Conservation (phyloP, 306 rosid genomes). For the Alnus glutinosa region DNA sequence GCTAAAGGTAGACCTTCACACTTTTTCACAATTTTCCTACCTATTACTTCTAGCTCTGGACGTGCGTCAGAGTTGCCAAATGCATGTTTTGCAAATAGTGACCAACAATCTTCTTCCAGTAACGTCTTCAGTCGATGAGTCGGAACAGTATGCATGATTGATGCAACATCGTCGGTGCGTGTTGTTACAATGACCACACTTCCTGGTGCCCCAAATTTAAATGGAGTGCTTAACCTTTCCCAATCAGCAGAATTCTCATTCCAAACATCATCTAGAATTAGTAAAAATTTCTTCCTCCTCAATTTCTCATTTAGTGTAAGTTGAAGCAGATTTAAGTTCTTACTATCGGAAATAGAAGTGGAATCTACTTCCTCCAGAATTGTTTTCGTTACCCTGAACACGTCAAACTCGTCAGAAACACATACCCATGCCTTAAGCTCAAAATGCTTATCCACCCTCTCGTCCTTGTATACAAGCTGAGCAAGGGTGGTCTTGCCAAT, state of each 20-base stretch:
- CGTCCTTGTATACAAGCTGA: no score
- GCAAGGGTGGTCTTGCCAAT: no score
- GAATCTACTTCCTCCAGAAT: not conserved
- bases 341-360: no score
- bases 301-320: not conserved
- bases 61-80: not conserved
- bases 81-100: slow-evolving; percentile 20
- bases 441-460: no score
- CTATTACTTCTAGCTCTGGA: slow-evolving; percentile 9
- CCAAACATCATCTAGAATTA: slow-evolving; percentile 33
- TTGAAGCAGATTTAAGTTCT: not conserved
- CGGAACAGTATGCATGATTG: slow-evolving; percentile 5
- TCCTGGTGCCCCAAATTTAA: slow-evolving; percentile 17
- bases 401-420: no score
- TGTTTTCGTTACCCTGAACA: no score
- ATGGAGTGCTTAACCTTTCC: slow-evolving; percentile 9
- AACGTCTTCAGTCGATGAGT: not conserved
- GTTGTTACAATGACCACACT: slow-evolving; percentile 23
- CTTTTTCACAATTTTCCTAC: slow-evolving; percentile 18
- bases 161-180: slow-evolving; percentile 10
- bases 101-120: slow-evolving; percentile 28
- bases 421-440: no score
- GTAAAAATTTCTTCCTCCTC: slow-evolving; percentile 10
- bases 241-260: slow-evolving; percentile 18
- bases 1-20: slow-evolving; percentile 26